These are phyloP conservation scores for Arachnopeziza araneosa DNA, from an alignment of 2,329 filamentous ascomycete species.

Conservation along the genomic window DNA sequence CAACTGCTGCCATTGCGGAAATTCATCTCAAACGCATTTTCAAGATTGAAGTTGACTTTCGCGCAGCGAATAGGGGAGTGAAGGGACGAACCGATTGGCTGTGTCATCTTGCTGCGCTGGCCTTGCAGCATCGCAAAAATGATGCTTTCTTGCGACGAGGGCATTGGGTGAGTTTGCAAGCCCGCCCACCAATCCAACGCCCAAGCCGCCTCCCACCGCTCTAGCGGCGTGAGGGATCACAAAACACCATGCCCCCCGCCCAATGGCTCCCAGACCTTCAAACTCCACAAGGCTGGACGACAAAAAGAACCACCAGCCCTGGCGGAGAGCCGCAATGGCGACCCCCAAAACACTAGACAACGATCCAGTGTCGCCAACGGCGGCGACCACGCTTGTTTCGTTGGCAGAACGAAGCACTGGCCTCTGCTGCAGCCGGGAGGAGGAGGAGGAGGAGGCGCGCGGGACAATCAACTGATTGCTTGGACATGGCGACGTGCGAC, in stretches of 20 bases:
- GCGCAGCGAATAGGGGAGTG: slow-evolving; percentile 1
- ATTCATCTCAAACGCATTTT: neutral
- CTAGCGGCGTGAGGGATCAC: neutral
- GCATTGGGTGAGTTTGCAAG: neutral
- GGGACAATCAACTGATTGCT: neutral
- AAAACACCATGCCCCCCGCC: neutral
- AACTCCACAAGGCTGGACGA: slow-evolving; percentile 1
- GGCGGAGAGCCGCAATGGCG: neutral
- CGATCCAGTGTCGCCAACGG: neutral
- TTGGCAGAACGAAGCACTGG: neutral
- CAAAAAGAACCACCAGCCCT: neutral
- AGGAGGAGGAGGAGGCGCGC: neutral
- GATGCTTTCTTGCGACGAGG: neutral
- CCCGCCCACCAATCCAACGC: slow-evolving; percentile 1
- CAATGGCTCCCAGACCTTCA: neutral
- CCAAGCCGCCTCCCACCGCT: neutral
- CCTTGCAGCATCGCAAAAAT: slow-evolving; percentile 5
- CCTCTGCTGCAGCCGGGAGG: neutral
- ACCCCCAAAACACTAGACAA: neutral
- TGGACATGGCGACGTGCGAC: neutral
- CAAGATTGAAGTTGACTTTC: neutral
- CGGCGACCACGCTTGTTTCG: neutral
- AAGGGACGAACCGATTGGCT: neutral
- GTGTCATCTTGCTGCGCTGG: slow-evolving; percentile 5
- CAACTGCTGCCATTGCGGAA: neutral